A percentile compares a stretch with the other conserved stretches of the same genome.
phyloP scores from a whole-genome alignment of 495 filamentous ascomycete genomes.

The Penicillium malachiteum region DNA sequence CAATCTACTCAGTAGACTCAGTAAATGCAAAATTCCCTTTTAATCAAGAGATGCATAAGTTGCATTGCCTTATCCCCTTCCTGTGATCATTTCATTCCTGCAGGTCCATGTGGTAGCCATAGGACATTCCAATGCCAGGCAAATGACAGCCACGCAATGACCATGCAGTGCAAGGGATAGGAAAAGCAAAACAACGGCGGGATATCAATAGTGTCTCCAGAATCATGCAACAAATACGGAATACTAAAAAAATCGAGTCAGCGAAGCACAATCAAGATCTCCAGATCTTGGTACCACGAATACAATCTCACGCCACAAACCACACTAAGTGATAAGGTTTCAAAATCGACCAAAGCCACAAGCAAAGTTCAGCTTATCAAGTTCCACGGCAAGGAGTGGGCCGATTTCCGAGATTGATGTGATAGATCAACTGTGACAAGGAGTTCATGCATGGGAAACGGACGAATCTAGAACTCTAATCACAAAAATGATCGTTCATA shows the following conservation, averaged over 20 bases:
- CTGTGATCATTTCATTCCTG: not conserved
- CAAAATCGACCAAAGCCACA: too few relatives aligned
- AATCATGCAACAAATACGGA: not conserved
- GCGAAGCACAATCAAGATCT: not conserved
- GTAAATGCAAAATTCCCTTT: too few relatives aligned
- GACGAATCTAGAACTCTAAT: too few relatives aligned
- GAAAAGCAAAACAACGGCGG: not conserved
- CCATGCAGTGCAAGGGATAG: constrained; percentile 24
- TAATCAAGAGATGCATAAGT: too few relatives aligned
- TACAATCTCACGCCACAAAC: too few relatives aligned
- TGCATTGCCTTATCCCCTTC: too few relatives aligned
- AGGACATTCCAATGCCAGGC: constrained; percentile 15
- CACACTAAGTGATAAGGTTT: too few relatives aligned
- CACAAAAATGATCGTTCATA: too few relatives aligned
- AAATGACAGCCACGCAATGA: constrained; percentile 11
- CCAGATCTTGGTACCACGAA: not conserved
- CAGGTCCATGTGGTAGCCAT: constrained; percentile 10
- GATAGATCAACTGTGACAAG: not conserved
- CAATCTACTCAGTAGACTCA: too few relatives aligned
- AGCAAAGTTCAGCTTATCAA: not conserved
- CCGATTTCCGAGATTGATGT: not conserved
- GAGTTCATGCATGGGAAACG: too few relatives aligned
- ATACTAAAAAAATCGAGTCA: not conserved
- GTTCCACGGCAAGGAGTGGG: not conserved
- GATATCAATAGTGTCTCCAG: not conserved